Base-by-base conservation (phyloP, 345 rosid genomes). In the Orychophragmus violaceus region DNA sequence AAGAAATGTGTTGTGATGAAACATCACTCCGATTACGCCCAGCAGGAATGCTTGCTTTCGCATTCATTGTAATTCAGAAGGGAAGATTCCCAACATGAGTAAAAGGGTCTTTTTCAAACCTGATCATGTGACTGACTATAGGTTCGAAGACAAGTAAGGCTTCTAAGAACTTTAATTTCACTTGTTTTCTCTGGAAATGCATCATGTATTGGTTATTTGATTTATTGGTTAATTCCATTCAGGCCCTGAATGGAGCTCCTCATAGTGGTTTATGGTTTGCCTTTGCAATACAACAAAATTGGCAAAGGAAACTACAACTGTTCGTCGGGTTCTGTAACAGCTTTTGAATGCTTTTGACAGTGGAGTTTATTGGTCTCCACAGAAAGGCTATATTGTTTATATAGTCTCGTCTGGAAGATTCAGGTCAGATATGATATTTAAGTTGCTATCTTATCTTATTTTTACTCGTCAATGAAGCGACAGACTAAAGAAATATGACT, bases 301-400 rank as follows among this genome's bases (percentile, higher is more conserved):
- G 76, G 91, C 96, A 14, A 92, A 84, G 72, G 98, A 89, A 85
- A 84, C 86, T 54, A 81, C 95, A 27, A 89, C 93, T n/a, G 84
- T 92, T 56, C 82, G 98, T 5, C 95, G 95, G 53, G 87, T 89
- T 54, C 88, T 92, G 29, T 96, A 92, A 74, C 96, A 95, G 21
- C 89, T 92, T 66, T 78, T 92, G 60, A 80, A 77, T 55, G 85
- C 78, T 68, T 92, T 92, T 84, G 93, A 92, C 81, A 51, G 50
- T 62, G 88, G 83, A 77, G 76, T 82, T 78, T 81, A 80, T 45
- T 89, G 95, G 96, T 84, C 88, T 66, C 78, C 71, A 11, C 80
- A 84, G 59, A 83, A 75, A 59, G 96, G 95, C 42, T 70, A 71
- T 89, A 76, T 63, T 76, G 66, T 82, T 79, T 67, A 81, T 92